Conservation (phyloP, 2,329 filamentous ascomycete species). For the Coleophoma cylindrospora region DNA sequence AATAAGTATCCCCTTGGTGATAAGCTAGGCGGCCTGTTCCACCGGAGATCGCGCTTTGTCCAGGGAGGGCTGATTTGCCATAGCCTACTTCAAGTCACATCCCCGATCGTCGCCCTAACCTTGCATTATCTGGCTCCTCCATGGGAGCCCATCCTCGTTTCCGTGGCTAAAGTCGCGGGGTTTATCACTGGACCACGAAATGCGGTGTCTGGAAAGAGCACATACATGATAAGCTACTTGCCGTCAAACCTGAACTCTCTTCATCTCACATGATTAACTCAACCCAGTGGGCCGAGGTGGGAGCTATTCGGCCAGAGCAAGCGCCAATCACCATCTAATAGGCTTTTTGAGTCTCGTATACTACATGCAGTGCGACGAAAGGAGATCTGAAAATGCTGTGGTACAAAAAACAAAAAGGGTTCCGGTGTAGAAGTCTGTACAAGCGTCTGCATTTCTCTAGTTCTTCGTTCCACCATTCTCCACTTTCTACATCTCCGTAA, state of each 20-base stretch:
- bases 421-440: constrained; percentile 17
- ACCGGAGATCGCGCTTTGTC: background rate
- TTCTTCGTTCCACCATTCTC: constrained; percentile 1
- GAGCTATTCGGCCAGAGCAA: background rate
- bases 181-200: no score
- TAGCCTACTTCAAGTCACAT: background rate
- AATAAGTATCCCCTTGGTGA: no score
- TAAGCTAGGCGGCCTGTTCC: no score
- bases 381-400: constrained; percentile 16
- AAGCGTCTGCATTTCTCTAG: constrained; percentile 5
- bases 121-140: background rate
- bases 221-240: background rate
- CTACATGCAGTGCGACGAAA: constrained; percentile 24
- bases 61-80: background rate
- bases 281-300: no score
- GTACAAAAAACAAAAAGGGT: constrained; percentile 19
- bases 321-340: constrained; percentile 8
- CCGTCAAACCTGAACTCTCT: no score
- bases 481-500: constrained; percentile 11
- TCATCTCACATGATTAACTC: background rate
- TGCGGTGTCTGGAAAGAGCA: constrained; percentile 1
- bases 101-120: background rate
- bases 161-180: no score
- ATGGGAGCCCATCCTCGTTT: no score
- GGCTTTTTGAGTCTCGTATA: constrained; percentile 19